phyloP scores from a whole-genome alignment of 2,329 filamentous ascomycete species.

The Raffaelea albimanens region DNA sequence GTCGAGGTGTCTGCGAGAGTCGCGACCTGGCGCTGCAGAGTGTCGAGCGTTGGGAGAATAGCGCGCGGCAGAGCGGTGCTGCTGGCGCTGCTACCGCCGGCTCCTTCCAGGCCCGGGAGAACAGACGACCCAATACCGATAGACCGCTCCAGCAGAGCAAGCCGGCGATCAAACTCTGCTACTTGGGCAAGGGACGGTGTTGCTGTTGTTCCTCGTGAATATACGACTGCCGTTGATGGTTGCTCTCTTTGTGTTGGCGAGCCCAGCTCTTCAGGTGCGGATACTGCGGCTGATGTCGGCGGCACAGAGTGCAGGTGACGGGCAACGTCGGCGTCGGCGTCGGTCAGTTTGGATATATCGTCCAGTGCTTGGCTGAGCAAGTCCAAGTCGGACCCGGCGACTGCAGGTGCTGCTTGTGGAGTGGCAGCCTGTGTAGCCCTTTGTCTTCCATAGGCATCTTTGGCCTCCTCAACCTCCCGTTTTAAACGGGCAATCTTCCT shows the following conservation, averaged over 20 bases:
- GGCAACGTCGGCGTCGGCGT: conserved; percentile 12
- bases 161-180: conserved; percentile 77
- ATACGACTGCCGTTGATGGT: conserved; percentile 12
- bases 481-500: conserved; percentile 73
- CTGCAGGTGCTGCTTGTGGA: conserved; percentile 26
- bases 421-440: conserved; percentile 25
- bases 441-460: conserved; percentile 50
- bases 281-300: not conserved
- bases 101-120: conserved; percentile 36
- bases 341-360: conserved; percentile 39
- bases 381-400: conserved; percentile 31
- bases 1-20: conserved; percentile 65
- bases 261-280: not conserved
- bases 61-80: conserved; percentile 46
- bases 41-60: conserved; percentile 72
- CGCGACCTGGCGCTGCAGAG: conserved; percentile 70
- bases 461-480: conserved; percentile 71
- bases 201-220: conserved; percentile 12
- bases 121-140: conserved; percentile 68
- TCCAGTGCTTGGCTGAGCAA: conserved; percentile 66
- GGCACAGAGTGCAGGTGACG: conserved; percentile 1
- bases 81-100: not conserved
- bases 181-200: conserved; percentile 65
- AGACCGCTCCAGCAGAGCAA: conserved; percentile 68
- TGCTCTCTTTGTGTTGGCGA: too few species aligned